Evolutionary conservation across 371 early-diverging fungal genomes (phyloP).

Genomic region (Rhizopus delemar): DNA sequence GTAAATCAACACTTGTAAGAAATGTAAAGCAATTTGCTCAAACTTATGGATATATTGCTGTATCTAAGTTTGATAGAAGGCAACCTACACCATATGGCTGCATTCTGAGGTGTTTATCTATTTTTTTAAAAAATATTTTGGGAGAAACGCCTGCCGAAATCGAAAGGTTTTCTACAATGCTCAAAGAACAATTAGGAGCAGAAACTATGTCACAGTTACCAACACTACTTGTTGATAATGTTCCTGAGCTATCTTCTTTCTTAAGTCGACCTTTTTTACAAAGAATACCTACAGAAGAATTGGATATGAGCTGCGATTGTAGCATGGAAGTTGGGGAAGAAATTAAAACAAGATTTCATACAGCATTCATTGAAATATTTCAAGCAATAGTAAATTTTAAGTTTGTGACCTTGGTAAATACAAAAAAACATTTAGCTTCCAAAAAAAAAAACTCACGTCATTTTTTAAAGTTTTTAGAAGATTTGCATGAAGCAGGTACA

Average conservation of each 20-base stretch:
- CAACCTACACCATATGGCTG: constrained; percentile 52
- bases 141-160: constrained; percentile 34
- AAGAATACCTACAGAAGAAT: neutral
- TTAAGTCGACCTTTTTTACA: constrained; percentile 21
- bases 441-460: neutral
- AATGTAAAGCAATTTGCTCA: constrained; percentile 43
- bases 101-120: constrained; percentile 43
- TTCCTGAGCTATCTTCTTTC: constrained; percentile 40
- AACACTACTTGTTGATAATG: constrained; percentile 41
- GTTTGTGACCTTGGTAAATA: constrained; percentile 50
- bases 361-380: constrained; percentile 50
- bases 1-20: constrained; percentile 47
- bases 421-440: neutral
- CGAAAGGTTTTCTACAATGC: constrained; percentile 39
- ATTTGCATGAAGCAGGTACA: constrained; percentile 57
- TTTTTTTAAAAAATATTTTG: constrained; percentile 43
- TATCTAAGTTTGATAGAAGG: constrained; percentile 45
- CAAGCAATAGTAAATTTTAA: constrained; percentile 50
- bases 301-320: constrained; percentile 16
- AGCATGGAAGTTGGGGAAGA: constrained; percentile 42
- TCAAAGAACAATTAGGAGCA: constrained; percentile 39
- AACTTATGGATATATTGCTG: constrained; percentile 49
- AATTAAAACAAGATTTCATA: constrained; percentile 46
- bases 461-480: constrained; percentile 46
- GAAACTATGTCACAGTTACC: constrained; percentile 38